Conservation (phyloP, 805 yeast genomes). For the Isabelozyma gotoi region DNA sequence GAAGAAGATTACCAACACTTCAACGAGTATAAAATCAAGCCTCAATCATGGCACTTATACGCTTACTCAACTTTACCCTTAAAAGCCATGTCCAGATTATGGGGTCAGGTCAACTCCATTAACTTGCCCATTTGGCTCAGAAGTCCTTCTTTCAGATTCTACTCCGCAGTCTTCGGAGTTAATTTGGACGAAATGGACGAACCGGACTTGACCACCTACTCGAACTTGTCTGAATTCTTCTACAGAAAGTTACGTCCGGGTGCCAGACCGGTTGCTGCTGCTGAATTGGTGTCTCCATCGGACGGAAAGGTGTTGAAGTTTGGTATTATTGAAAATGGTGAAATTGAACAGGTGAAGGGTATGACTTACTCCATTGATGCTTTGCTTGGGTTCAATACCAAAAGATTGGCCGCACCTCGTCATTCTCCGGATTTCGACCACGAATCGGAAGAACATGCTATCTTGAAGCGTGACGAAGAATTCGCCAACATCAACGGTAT, state of each 20-base stretch:
- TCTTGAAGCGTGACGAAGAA: slow-evolving; percentile 58
- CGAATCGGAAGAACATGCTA: slow-evolving; percentile 38
- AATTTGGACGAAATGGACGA: slow-evolving; percentile 87
- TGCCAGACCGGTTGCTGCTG: slow-evolving; percentile 68
- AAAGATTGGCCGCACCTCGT: slow-evolving; percentile 54
- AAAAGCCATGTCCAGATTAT: slow-evolving; percentile 84
- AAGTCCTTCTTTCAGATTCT: slow-evolving; percentile 74
- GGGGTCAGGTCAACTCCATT: slow-evolving; percentile 90
- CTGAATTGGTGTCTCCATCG: slow-evolving; percentile 81
- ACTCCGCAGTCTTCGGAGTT: slow-evolving; percentile 81
- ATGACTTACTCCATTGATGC: slow-evolving; percentile 89
- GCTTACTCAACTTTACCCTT: slow-evolving; percentile 89
- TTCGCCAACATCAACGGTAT: slow-evolving; percentile 81
- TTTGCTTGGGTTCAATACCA: slow-evolving; percentile 66
- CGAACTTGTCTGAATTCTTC: slow-evolving; percentile 86
- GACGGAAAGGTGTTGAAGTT: slow-evolving; percentile 89
- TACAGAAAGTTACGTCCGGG: slow-evolving; percentile 80
- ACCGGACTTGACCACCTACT: slow-evolving; percentile 70
- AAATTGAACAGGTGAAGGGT: slow-evolving; percentile 96
- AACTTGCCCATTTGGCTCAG: slow-evolving; percentile 87
- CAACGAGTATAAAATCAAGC: slow-evolving; percentile 48
- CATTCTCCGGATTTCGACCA: slow-evolving; percentile 48
- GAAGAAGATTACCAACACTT: slow-evolving; percentile 26
- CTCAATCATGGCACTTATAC: slow-evolving; percentile 86
- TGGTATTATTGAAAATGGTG: slow-evolving; percentile 79